Evolutionary conservation across 2,329 filamentous ascomycete genomes (phyloP).

Genomic region (Nigrospora oryzae): DNA sequence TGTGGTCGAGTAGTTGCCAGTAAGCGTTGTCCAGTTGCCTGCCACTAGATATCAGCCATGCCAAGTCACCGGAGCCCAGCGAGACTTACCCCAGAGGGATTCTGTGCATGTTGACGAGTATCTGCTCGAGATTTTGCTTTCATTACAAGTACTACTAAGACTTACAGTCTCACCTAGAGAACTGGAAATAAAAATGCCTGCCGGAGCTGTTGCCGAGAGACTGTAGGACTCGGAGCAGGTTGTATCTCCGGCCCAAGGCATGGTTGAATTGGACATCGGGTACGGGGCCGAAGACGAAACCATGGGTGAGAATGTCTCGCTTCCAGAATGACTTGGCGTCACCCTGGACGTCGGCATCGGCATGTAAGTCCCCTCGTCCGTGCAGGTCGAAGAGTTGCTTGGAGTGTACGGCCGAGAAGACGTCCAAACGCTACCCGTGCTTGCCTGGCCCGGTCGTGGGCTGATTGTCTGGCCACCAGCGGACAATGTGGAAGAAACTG

Average conservation of each 20-base stretch:
- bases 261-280: background rate
- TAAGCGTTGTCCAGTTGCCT: conserved; percentile 1
- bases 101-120: background rate
- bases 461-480: conserved; percentile 1
- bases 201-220: background rate
- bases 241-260: background rate
- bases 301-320: background rate
- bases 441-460: background rate
- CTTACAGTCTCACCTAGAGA: too few relatives aligned
- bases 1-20: background rate
- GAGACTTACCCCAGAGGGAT: background rate
- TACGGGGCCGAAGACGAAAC: background rate
- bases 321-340: background rate
- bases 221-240: background rate
- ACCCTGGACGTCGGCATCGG: background rate
- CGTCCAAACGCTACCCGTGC: background rate
- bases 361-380: background rate
- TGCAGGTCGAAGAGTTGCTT: conserved; percentile 1
- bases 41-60: background rate
- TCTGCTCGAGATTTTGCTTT: background rate
- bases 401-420: background rate
- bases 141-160: background rate
- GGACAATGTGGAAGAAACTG: background rate
- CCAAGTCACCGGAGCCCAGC: too few relatives aligned
- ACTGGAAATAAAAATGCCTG: too few relatives aligned